phyloP scores from a whole-genome alignment of 2,329 filamentous ascomycete genomes.

The Nemania sp. region DNA sequence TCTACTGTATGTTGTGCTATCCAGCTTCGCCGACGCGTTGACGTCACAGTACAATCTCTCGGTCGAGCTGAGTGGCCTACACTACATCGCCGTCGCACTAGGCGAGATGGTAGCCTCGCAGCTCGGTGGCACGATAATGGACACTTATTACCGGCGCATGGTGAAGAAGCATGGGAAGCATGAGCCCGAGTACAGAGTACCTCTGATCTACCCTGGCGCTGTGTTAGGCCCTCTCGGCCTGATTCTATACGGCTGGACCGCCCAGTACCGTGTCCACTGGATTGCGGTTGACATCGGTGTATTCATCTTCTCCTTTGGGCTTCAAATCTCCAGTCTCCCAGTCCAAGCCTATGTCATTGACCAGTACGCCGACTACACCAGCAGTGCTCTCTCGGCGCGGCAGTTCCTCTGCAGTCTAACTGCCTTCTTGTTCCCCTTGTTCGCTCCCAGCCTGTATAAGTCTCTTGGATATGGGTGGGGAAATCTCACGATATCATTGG shows the following conservation, averaged over 20 bases:
- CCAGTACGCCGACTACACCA: constrained; percentile 51
- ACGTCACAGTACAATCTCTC: constrained; percentile 57
- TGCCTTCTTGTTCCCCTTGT: constrained; percentile 55
- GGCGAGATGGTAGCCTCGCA: constrained; percentile 64
- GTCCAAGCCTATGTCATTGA: constrained; percentile 50
- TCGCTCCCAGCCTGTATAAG: constrained; percentile 48
- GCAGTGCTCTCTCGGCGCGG: constrained; percentile 51
- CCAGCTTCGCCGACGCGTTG: constrained; percentile 66
- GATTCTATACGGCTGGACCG: constrained; percentile 51
- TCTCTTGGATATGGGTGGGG: constrained; percentile 45
- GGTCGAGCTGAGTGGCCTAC: constrained; percentile 62
- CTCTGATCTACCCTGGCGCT: constrained; percentile 58
- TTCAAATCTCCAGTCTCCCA: constrained; percentile 42
- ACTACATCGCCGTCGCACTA: constrained; percentile 66
- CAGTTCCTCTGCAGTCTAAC: constrained; percentile 51
- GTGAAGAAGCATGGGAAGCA: constrained; percentile 26
- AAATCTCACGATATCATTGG: not conserved
- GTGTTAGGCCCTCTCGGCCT: constrained; percentile 48
- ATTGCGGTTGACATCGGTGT: constrained; percentile 44
- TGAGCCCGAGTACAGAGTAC: constrained; percentile 65
- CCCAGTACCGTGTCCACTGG: constrained; percentile 45
- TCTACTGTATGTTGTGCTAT: constrained; percentile 65
- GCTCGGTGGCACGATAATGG: constrained; percentile 50
- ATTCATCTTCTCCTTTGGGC: constrained; percentile 41
- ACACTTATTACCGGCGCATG: constrained; percentile 43